Evolutionary conservation across 2,329 filamentous ascomycete genomes (phyloP).

Genomic region (Escovopsis sp.): DNA sequence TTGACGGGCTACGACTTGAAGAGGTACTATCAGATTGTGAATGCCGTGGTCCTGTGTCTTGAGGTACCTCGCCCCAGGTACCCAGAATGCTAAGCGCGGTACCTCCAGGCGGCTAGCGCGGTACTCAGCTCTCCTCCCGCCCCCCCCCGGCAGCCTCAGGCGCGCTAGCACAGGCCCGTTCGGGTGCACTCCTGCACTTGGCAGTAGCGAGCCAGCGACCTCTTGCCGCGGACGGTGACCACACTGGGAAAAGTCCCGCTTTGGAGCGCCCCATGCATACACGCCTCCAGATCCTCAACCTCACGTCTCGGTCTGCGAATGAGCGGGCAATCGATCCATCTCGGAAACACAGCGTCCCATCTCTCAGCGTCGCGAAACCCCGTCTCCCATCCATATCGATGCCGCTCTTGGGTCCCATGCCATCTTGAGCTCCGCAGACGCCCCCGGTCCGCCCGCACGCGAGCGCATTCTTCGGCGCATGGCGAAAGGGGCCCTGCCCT

Average conservation of each 20-base stretch:
- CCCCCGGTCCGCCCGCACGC: constrained; percentile 34
- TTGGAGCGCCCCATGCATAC: constrained; percentile 19
- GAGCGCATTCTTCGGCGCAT: constrained; percentile 39
- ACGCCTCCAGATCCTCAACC: constrained; percentile 34
- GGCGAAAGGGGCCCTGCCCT: constrained; percentile 36
- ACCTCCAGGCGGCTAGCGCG: too few relatives aligned
- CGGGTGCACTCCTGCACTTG: constrained; percentile 1
- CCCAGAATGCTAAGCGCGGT: too few relatives aligned
- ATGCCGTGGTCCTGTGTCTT: too few relatives aligned
- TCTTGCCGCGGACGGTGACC: constrained; percentile 6
- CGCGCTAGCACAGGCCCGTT: constrained; percentile 1
- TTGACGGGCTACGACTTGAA: too few relatives aligned
- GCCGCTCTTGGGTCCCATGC: constrained; percentile 34
- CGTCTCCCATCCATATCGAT: constrained; percentile 36
- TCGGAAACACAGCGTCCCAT: constrained; percentile 33
- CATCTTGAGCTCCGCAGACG: constrained; percentile 31
- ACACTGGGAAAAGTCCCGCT: constrained; percentile 22
- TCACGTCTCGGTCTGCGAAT: constrained; percentile 39
- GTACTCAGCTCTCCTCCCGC: too few relatives aligned
- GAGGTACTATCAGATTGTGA: too few relatives aligned
- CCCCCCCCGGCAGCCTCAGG: too few relatives aligned
- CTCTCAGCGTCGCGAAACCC: constrained; percentile 24
- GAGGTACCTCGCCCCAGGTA: too few relatives aligned
- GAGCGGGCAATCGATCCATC: constrained; percentile 35
- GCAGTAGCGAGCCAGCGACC: too few relatives aligned